phyloP scores from a whole-genome alignment of 352 stramenopile genomes.

The Globisporangium heterothallicum region DNA sequence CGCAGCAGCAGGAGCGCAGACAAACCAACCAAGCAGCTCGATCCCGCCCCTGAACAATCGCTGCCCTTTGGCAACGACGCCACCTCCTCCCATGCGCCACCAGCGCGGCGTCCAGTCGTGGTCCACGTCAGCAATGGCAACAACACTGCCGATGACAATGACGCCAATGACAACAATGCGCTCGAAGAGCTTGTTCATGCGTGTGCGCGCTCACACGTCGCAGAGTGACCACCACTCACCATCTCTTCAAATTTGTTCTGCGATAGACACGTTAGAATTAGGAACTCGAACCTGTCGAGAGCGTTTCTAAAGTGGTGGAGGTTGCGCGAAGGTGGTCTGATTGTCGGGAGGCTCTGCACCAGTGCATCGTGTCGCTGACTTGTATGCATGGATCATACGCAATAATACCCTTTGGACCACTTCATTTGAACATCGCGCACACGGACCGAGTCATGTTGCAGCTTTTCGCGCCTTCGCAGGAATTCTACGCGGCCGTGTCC shows the following conservation, averaged over 20 bases:
- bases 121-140: background rate
- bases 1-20: too few species aligned
- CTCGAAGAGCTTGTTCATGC: constrained; percentile 19
- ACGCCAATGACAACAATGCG: constrained; percentile 13
- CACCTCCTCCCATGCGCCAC: background rate
- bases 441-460: constrained; percentile 50
- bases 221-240: constrained; percentile 9
- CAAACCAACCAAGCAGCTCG: background rate
- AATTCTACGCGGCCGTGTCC: constrained; percentile 74
- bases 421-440: constrained; percentile 14
- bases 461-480: constrained; percentile 68
- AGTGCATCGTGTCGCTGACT: constrained; percentile 29
- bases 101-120: background rate
- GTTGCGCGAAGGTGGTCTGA: constrained; percentile 31
- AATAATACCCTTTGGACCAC: constrained; percentile 6
- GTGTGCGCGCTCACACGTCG: constrained; percentile 10
- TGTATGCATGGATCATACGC: constrained; percentile 6
- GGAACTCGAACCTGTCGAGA: too few species aligned
- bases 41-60: background rate
- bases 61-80: background rate
- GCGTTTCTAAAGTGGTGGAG: background rate
- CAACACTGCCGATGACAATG: background rate
- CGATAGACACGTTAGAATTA: background rate
- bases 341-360: constrained; percentile 41
- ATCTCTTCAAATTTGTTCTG: too few species aligned